Base-by-base conservation (phyloP, 208 protist genomes). In the Trypanosoma caninum region DNA sequence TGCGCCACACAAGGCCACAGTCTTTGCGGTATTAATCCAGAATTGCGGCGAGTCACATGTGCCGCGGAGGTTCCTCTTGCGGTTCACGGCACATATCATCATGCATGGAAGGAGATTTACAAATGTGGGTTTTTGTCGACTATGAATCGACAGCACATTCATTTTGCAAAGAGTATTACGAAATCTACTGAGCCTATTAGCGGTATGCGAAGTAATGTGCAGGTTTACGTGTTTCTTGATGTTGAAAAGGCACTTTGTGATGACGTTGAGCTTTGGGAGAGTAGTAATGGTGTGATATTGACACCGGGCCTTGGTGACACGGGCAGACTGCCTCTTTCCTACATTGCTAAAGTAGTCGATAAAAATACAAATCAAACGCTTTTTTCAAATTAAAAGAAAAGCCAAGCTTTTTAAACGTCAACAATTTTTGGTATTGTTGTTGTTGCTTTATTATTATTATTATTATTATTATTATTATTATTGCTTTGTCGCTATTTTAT, bases 61-160 rank as follows among this genome's bases (percentile, higher is more conserved):
- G 18, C 48, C 14, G 59, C 57, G 16, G 72, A 85, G 48, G 66
- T 64, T 0, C 71, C 67, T 5, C 25, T 77, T 22, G 80, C 79
- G 3, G 60, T 97, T 22, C 91, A 97, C 61, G 91, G 91, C 40
- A 97, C 91, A 14, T 88, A 89, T 64, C 75, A 69, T 63, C 16
- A 46, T 0, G 76, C 80, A 16, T 93, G 78, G 78, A 22, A 59
- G 16, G 6, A 55, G 16, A 97, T 97, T 20, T 10, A 41, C 6
- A 44, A 22, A n/a, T 84, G 73, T 31, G 91, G 91, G 27, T 92
- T 85, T 65, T 67, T 97, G 2, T 89, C 74, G 25, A 67, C 78
- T 31, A 97, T 97, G 91, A 60, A 34, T 0, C 74, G 89, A 20
- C 74, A 88, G 44, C 87, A 97, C 68, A 94, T 97, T 47, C 93